A percentile compares a stretch with the other conserved stretches of the same genome.
Evolutionary conservation across 1,284 basidiomycete genomes (phyloP).

Genomic region (Apiotrichum porosum): DNA sequence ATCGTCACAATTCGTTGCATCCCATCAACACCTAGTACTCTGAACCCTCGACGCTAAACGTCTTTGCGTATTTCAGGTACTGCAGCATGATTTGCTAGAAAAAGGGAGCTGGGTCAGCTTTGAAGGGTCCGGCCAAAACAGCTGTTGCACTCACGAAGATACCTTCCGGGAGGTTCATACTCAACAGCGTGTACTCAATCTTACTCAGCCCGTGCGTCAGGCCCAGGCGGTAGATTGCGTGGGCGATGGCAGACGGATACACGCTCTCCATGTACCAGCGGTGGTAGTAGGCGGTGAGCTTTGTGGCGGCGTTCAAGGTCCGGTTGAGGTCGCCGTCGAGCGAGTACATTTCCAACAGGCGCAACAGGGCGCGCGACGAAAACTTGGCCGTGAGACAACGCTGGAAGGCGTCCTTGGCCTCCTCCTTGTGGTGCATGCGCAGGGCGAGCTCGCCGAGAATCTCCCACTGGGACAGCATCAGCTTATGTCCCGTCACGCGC

Average conservation of each 20-base stretch:
- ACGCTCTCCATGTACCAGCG: constrained; percentile 67
- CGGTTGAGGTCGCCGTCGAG: constrained; percentile 89
- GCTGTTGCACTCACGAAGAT: constrained; percentile 57
- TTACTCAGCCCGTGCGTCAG: constrained; percentile 91
- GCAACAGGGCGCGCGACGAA: constrained; percentile 84
- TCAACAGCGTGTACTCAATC: constrained; percentile 86
- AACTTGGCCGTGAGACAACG: constrained; percentile 86
- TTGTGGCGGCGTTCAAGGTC: constrained; percentile 82
- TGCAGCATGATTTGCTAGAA: constrained; percentile 13
- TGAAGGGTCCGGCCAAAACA: too few relatives aligned
- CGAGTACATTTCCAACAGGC: constrained; percentile 89
- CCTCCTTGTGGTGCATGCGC: constrained; percentile 91
- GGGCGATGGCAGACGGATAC: constrained; percentile 85
- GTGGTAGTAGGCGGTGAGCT: constrained; percentile 85
- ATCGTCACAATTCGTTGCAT: neutral
- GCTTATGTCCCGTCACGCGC: too few relatives aligned
- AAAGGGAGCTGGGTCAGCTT: constrained; percentile 1
- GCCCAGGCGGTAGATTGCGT: constrained; percentile 86
- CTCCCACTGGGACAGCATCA: constrained; percentile 80
- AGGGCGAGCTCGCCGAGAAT: constrained; percentile 91
- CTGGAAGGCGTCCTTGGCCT: constrained; percentile 95
- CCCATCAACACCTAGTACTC: constrained; percentile 22
- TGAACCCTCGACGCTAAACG: constrained; percentile 38
- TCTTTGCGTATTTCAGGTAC: constrained; percentile 41
- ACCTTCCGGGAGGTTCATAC: constrained; percentile 79